Evolutionary conservation across 768 basidiomycete species (phyloP), one percentile per base, ranked within the genome.

Genomic region (Pleurotus tuoliensis): DNA sequence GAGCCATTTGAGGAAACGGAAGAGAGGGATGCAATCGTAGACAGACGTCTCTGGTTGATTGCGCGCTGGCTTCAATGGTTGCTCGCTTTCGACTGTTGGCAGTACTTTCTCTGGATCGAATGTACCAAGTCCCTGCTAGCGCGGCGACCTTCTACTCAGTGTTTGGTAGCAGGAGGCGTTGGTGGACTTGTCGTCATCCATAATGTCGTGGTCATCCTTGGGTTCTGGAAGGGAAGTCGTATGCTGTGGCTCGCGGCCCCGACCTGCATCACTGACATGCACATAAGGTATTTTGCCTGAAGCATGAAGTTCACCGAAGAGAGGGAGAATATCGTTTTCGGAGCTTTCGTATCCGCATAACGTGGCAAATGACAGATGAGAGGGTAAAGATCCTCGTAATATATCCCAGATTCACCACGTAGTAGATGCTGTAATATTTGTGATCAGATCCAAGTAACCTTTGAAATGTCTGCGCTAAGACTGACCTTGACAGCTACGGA

Each of bases 381-480:
- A 7, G 83, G 82, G 63, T 86, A 92, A 22, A 90, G 76, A 63
- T 90, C 88, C 37, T 86, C 75, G 64, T 88, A 90, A 71, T 84
- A 92, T 4, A 86, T 78, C 1, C 89, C 87, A 13, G 76, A 68
- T 65, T 90, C 89, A 5, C 79, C 82, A 38, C 88, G 82, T 8
- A 91, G 80, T 66, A 82, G 77, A 58, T 87, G 84, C 82, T 85
- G 24, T 24, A 5, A 59, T 18, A 25, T n/a, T 30, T 7, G 25
- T 3, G 0, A 20, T 25, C 5, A 56, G 56, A 37, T 53, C 16
- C 20, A 40, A n/a, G 13, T 24, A 30, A 20, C 16, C 1, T 7
- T 16, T 40, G 5, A 30, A 39, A 18, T 18, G 9, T 56, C 22
- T 30, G 12, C 13, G 24, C 24, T 24, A 22, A 20, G 37, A 43